Conservation (phyloP, 306 rosid genomes). For the Amphicarpaea edgeworthii region DNA sequence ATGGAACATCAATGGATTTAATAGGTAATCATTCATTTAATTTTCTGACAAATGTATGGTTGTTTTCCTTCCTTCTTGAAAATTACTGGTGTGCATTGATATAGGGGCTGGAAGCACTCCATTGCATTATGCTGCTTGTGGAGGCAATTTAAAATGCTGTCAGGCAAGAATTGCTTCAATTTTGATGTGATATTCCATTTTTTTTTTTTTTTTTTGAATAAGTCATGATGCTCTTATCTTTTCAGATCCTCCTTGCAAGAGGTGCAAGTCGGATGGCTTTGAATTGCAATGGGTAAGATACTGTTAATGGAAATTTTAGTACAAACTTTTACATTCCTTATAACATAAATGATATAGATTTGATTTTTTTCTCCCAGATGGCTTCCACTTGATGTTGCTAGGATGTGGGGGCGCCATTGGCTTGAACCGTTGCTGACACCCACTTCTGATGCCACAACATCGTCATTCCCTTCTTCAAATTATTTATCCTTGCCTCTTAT, state of each 20-base stretch:
- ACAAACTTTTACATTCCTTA: conserved; percentile 24
- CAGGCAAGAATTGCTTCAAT: conserved; percentile 69
- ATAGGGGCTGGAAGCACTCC: conserved; percentile 98
- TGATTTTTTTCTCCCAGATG: conserved; percentile 64
- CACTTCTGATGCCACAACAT: conserved; percentile 67
- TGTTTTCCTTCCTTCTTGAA: conserved; percentile 27
- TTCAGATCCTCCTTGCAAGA: conserved; percentile 86
- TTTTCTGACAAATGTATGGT: conserved; percentile 22
- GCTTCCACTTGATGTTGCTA: conserved; percentile 97
- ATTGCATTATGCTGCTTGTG: conserved; percentile 98
- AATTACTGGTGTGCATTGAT: conserved; percentile 41
- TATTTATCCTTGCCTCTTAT: conserved; percentile 86
- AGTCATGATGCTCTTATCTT: conserved; percentile 42
- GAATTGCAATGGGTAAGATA: conserved; percentile 92
- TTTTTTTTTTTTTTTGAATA: conserved; percentile 35
- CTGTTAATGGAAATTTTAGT: conserved; percentile 14
- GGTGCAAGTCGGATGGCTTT: conserved; percentile 79
- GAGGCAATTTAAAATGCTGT: conserved; percentile 95
- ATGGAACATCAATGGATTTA: conserved; percentile 94
- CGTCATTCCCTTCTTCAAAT: conserved; percentile 70
- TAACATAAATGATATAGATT: conserved; percentile 30
- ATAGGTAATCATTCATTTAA: conserved; percentile 62
- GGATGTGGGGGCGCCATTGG: conserved; percentile 99
- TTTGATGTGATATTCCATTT: conserved; percentile 13
- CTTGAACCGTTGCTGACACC: conserved; percentile 85